Evolutionary conservation across 176 grass and related monocot species (phyloP).

Genomic region (Themeda triandra): DNA sequence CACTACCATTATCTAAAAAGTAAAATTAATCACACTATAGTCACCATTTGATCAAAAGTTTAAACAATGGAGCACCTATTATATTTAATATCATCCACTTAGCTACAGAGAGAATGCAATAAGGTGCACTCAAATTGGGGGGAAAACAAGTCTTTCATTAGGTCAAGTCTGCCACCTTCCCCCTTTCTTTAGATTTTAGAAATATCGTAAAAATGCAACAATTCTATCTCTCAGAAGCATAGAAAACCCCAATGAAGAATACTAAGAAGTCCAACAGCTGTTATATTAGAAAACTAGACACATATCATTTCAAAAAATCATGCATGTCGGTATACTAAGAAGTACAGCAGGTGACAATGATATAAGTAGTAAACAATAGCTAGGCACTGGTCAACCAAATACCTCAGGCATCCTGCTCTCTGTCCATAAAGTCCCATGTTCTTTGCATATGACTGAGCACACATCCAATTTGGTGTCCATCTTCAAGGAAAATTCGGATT

Average conservation of each 20-base stretch:
- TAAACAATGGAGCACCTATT: neutral
- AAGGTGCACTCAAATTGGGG: neutral
- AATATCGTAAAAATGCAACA: neutral
- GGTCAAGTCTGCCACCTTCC: neutral
- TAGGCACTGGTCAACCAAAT: constrained; percentile 5
- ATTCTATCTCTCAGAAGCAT: neutral
- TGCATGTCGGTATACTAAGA: neutral
- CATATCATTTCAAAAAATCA: constrained; percentile 18
- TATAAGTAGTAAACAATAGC: neutral
- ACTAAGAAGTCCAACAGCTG: neutral
- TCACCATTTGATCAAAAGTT: neutral
- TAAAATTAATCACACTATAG: neutral
- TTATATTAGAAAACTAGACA: neutral
- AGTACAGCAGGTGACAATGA: neutral
- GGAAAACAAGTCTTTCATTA: neutral
- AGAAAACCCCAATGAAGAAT: neutral
- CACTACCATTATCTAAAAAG: neutral
- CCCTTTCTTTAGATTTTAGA: neutral
- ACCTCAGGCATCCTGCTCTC: constrained; percentile 90
- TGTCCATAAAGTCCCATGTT: constrained; percentile 99
- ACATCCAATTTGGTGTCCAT: constrained; percentile 91
- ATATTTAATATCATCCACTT: constrained; percentile 1
- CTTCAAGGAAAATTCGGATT: constrained; percentile 94
- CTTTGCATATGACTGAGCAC: constrained; percentile 95
- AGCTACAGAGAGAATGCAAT: neutral